Evolutionary conservation across 2,329 filamentous ascomycete species (phyloP), one percentile per base, ranked within the genome.

Genomic region (Penicillium sp.): DNA sequence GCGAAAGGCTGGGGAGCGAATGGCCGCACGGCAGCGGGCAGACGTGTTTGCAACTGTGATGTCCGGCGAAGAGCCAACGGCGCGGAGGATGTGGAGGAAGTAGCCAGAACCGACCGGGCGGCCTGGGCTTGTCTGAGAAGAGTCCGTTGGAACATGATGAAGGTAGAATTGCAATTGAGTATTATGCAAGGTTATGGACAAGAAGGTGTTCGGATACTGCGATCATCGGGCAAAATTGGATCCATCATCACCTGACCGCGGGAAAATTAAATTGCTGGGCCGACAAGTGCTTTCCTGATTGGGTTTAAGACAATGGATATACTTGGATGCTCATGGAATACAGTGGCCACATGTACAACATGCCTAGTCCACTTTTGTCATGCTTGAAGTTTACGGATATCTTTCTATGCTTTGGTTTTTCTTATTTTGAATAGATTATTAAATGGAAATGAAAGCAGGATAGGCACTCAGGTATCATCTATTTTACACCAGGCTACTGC

Each of bases 141-240:
- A 52, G 72, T 68, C 64, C 73, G 71, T 62, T 75, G 72, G 65
- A 79, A 71, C 76, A 79, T 79, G 53, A 40, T 70, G 64, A 58
- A 25, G 22, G 14, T 26, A 37, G 7, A 42, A 55, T 53, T 55
- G 49, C 20, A 29, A 52, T 40, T 40, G 37, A 42, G 11, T 43
- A 31, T 20, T 18, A 20, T 25, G 33, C 35, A 18, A 25, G 22
- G 15, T 33, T n/a, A 40, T 35, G 26, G 40, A 44, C 31, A 37
- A 40, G 31, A 31, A 43, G 25, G 26, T 51, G 25, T 20, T 37
- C 22, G 18, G 31, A n/a, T 40, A 20, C 33, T 51, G 25, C 56
- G 57, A 52, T 60, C 47, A 25, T 41, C 56, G 60, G 56, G 53
- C 55, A 60, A 63, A 61, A 56, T 63, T 63, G 49, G 46, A 40